Evolutionary conservation across 2,329 filamentous ascomycete species (phyloP).

Genomic region (Sporothrix luriei): DNA sequence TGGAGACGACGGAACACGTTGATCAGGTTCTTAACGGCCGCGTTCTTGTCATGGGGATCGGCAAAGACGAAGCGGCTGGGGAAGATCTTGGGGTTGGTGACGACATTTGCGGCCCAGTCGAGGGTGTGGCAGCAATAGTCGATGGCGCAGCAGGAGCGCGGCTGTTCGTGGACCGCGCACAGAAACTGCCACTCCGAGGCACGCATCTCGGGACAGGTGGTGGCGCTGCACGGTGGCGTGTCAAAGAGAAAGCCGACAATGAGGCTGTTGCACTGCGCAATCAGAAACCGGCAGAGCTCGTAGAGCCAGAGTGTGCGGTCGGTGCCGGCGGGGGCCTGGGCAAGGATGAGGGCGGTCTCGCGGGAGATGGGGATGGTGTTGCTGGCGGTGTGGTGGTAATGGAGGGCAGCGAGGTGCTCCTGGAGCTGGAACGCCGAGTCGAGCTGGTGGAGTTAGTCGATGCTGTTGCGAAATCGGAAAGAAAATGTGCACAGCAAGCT

Average conservation of each 20-base stretch:
- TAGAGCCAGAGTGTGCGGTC: conserved; percentile 94
- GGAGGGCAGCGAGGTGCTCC: conserved; percentile 91
- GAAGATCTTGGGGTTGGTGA: conserved; percentile 94
- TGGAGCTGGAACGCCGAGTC: conserved; percentile 97
- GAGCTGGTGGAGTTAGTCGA: conserved; percentile 60
- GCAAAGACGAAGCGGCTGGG: conserved; percentile 73
- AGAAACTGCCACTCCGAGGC: conserved; percentile 99
- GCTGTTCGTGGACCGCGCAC: conserved; percentile 94
- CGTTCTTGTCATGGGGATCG: conserved; percentile 61
- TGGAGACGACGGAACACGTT: conserved; percentile 95
- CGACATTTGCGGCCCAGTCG: conserved; percentile 93
- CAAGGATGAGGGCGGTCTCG: conserved; percentile 72
- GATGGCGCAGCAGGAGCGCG: conserved; percentile 96
- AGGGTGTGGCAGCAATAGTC: conserved; percentile 99
- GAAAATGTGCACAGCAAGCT: conserved; percentile 36
- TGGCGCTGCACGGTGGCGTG: conserved; percentile 80
- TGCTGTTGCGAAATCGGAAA: neutral
- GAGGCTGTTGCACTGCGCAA: conserved; percentile 88
- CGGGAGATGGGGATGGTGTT: conserved; percentile 73
- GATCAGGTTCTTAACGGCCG: conserved; percentile 79
- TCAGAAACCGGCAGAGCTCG: conserved; percentile 94
- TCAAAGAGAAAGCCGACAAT: conserved; percentile 94
- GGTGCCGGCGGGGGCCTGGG: conserved; percentile 76
- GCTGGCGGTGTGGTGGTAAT: conserved; percentile 74
- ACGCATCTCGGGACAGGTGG: conserved; percentile 96